Evolutionary conservation across 1,139 yeast species (phyloP).

Genomic region (Lodderomyces metapsilosis): DNA sequence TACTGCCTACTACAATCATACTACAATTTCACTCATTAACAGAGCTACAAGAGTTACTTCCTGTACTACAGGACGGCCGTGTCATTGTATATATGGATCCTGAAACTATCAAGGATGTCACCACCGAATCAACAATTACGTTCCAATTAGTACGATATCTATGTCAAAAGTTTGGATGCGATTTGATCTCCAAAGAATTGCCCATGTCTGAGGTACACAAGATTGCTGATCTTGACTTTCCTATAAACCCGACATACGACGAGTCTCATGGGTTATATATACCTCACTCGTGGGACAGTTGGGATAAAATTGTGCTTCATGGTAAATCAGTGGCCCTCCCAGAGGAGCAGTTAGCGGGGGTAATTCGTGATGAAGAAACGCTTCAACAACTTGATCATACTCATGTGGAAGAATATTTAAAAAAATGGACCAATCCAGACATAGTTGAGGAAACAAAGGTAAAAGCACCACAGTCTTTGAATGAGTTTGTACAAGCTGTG

Average conservation of each 20-base stretch:
- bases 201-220: not conserved
- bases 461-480: not conserved
- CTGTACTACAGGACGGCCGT: not conserved
- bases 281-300: slow-evolving; percentile 52
- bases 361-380: slow-evolving; percentile 16
- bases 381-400: slow-evolving; percentile 9
- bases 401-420: slow-evolving; percentile 9
- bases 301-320: slow-evolving; percentile 47
- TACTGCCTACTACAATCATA: slow-evolving; percentile 12
- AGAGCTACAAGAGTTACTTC: not conserved
- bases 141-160: slow-evolving; percentile 58
- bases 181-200: slow-evolving; percentile 8
- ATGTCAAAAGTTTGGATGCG: slow-evolving; percentile 39
- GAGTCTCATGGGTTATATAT: slow-evolving; percentile 21
- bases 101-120: slow-evolving; percentile 10
- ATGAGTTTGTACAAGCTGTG: slow-evolving; percentile 3
- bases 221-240: not conserved
- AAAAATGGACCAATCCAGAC: not conserved
- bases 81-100: slow-evolving; percentile 21
- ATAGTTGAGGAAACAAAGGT: not conserved
- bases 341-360: slow-evolving; percentile 14
- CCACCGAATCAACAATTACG: slow-evolving; percentile 22
- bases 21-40: slow-evolving; percentile 1
- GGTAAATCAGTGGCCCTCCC: slow-evolving; percentile 27
- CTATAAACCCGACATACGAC: slow-evolving; percentile 13